A percentile compares a stretch with the other conserved stretches of the same genome.
These are phyloP conservation scores for Phytophthora melonis DNA, from an alignment of 352 stramenopile species.

Conservation along the genomic window DNA sequence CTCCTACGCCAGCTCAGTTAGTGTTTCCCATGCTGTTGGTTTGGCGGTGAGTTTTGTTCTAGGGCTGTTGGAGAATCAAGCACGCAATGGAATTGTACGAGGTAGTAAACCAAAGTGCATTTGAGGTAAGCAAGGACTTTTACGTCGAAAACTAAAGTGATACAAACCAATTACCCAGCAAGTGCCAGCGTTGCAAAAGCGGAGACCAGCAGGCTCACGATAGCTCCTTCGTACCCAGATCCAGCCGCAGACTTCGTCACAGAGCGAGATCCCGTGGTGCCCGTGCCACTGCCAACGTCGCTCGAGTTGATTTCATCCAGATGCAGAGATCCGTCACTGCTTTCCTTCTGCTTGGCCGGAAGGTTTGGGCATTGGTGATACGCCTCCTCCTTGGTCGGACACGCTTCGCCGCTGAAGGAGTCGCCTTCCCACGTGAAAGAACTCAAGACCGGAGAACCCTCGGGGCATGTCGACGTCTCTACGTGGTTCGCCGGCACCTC, in stretches of 20 bases:
- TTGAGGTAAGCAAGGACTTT: too few relatives aligned
- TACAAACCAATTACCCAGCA: not conserved
- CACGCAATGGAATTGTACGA: too few relatives aligned
- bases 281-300: not conserved
- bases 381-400: conserved; percentile 26
- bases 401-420: conserved; percentile 33
- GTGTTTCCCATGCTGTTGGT: too few relatives aligned
- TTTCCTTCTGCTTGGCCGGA: not conserved
- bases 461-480: conserved; percentile 28
- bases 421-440: conserved; percentile 37
- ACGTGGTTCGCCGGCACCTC: conserved; percentile 30
- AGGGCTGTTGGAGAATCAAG: too few relatives aligned
- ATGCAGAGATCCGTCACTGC: conserved; percentile 16
- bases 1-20: not conserved
- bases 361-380: conserved; percentile 52
- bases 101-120: too few relatives aligned
- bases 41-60: too few relatives aligned
- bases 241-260: conserved; percentile 11
- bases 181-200: conserved; percentile 11
- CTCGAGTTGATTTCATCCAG: conserved; percentile 26
- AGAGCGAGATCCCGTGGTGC: not conserved
- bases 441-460: conserved; percentile 21
- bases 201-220: conserved; percentile 5
- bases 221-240: not conserved
- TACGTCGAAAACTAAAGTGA: too few relatives aligned